phyloP scores from a whole-genome alignment of 164 flowering plant species.

The Platanus orientalis region DNA sequence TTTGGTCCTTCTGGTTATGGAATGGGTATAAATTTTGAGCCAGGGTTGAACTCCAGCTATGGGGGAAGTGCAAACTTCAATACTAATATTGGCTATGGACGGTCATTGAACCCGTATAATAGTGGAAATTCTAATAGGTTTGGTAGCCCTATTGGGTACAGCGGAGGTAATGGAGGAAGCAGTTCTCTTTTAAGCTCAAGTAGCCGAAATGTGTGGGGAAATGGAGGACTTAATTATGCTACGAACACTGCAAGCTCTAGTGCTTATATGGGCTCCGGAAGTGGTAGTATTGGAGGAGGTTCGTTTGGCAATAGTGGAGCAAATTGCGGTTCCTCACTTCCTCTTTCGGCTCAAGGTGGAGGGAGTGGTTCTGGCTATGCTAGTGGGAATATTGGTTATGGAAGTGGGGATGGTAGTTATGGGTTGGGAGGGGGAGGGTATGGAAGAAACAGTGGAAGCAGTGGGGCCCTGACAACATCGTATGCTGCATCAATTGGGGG shows the following conservation, averaged over 20 bases:
- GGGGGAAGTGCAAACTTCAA: constrained; percentile 34
- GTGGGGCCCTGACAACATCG: constrained; percentile 36
- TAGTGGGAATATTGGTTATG: constrained; percentile 48
- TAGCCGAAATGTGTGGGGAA: constrained; percentile 67
- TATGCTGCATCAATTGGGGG: constrained; percentile 40
- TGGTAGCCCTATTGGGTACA: constrained; percentile 50
- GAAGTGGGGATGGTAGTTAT: constrained; percentile 45
- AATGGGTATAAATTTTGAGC: constrained; percentile 44
- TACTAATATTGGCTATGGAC: constrained; percentile 42
- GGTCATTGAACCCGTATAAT: constrained; percentile 44
- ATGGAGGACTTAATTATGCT: constrained; percentile 55
- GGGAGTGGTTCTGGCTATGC: constrained; percentile 35
- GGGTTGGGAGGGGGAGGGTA: constrained; percentile 49
- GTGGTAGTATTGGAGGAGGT: constrained; percentile 42
- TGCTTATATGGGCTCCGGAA: constrained; percentile 50
- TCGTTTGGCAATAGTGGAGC: constrained; percentile 34
- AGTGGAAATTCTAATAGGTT: constrained; percentile 47
- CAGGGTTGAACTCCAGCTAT: constrained; percentile 43
- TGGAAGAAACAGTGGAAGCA: constrained; percentile 49
- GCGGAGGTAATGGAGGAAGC: constrained; percentile 56
- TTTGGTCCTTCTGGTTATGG: constrained; percentile 50
- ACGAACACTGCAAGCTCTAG: constrained; percentile 43
- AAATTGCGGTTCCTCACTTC: constrained; percentile 54
- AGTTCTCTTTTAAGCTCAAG: constrained; percentile 55
- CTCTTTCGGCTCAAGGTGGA: constrained; percentile 44